These are phyloP conservation scores for Mycena galopus DNA, from an alignment of 768 basidiomycete species.

Conservation along the genomic window DNA sequence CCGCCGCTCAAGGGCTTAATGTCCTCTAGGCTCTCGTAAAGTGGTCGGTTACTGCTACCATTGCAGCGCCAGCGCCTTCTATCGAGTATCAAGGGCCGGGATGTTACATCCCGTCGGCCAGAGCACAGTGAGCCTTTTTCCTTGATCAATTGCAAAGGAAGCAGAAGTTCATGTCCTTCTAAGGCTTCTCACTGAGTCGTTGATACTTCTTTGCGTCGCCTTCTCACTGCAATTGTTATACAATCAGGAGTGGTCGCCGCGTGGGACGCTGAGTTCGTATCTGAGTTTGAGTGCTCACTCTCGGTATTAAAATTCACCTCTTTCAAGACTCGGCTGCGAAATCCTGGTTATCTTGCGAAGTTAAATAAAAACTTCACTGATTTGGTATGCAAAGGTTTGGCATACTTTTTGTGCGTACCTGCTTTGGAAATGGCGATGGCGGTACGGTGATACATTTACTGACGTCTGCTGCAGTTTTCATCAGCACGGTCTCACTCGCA, in stretches of 20 bases:
- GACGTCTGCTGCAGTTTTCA: neutral
- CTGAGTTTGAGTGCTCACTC: neutral
- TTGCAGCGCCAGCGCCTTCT: neutral
- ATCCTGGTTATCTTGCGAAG: neutral
- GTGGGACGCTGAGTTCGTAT: neutral
- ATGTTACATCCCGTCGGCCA: neutral
- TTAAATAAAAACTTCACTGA: neutral
- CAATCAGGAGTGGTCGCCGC: neutral
- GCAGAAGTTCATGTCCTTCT: neutral
- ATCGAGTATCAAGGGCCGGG: neutral
- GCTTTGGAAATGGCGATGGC: neutral
- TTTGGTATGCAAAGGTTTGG: neutral
- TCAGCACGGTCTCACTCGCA: neutral
- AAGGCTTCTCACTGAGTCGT: neutral
- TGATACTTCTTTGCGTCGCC: neutral
- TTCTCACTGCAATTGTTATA: neutral
- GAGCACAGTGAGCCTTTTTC: neutral
- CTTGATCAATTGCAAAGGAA: neutral
- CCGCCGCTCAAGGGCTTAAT: neutral
- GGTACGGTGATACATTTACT: neutral
- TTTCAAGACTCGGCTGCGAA: neutral
- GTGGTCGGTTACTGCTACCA: neutral
- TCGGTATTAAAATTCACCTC: neutral
- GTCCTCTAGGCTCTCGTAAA: neutral
- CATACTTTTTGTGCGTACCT: neutral